phyloP scores from a whole-genome alignment of 805 yeast species.

The Kregervanrija pseudodelftensis region DNA sequence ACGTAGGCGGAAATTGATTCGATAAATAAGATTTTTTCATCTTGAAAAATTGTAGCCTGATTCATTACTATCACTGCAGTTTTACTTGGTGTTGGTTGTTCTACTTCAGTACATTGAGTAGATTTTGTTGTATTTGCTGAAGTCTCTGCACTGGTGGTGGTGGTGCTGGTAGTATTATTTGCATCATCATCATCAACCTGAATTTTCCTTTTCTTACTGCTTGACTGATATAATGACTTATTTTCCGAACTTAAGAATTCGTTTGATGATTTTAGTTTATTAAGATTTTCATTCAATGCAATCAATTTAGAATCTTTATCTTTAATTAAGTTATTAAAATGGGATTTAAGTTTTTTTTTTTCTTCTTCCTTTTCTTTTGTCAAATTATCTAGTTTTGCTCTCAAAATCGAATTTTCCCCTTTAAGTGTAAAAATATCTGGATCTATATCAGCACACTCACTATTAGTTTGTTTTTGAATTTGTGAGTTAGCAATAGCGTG shows the following conservation, averaged over 20 bases:
- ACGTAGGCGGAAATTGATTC: conserved; percentile 28
- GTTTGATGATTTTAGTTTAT: conserved; percentile 45
- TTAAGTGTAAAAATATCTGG: conserved; percentile 39
- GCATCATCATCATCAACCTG: conserved; percentile 10
- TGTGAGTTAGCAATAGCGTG: neutral
- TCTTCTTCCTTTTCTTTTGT: conserved; percentile 32
- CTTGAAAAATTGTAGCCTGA: conserved; percentile 27
- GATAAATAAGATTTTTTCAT: conserved; percentile 34
- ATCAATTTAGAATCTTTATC: conserved; percentile 19
- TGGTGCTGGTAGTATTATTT: conserved; percentile 1
- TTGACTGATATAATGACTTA: conserved; percentile 24
- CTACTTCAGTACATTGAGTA: neutral
- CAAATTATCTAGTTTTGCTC: conserved; percentile 51
- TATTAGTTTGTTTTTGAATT: neutral
- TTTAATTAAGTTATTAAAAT: conserved; percentile 13
- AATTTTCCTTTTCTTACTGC: conserved; percentile 18
- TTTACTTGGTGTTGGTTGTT: neutral
- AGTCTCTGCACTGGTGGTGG: conserved; percentile 1
- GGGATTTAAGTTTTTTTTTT: conserved; percentile 31
- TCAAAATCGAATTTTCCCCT: conserved; percentile 77
- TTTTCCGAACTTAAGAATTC: conserved; percentile 46
- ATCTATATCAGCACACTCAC: neutral
- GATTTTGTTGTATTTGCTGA: no score
- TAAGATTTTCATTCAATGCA: conserved; percentile 28
- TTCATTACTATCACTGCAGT: conserved; percentile 20